Evolutionary conservation across 768 basidiomycete genomes (phyloP).

Genomic region (Xerocomus spinulosus): DNA sequence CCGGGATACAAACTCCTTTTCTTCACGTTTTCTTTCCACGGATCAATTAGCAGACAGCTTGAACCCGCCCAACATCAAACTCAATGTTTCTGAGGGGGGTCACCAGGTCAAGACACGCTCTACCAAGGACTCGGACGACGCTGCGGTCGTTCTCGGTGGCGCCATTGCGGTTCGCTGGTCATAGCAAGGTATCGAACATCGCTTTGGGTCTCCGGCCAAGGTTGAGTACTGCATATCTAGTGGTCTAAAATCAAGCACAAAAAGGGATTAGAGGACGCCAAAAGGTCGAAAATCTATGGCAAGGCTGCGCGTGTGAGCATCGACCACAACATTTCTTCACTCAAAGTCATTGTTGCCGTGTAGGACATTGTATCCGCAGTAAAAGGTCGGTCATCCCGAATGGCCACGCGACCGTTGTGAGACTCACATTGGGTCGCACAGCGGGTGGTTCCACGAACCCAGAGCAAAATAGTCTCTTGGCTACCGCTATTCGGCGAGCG

Average conservation of each 20-base stretch:
- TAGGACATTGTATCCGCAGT: conserved; percentile 64
- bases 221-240: conserved; percentile 30
- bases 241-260: conserved; percentile 76
- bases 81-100: conserved; percentile 10
- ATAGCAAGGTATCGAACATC: conserved; percentile 37
- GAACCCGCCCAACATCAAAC: too few relatives aligned
- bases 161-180: conserved; percentile 30
- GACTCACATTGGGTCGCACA: conserved; percentile 20
- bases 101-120: neutral
- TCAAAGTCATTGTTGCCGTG: conserved; percentile 1
- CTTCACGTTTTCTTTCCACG: neutral
- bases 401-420: neutral
- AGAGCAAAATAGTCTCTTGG: conserved; percentile 48
- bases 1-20: too few relatives aligned
- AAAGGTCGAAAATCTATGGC: conserved; percentile 54
- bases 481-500: conserved; percentile 49
- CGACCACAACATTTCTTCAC: neutral
- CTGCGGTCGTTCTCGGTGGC: conserved; percentile 27
- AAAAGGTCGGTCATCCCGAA: conserved; percentile 41
- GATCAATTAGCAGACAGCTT: neutral
- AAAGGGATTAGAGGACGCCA: conserved; percentile 61
- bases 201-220: neutral
- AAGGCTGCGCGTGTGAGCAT: conserved; percentile 50
- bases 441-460: conserved; percentile 57
- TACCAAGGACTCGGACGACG: conserved; percentile 2